Evolutionary conservation across 495 filamentous ascomycete genomes (phyloP).

Genomic region (Cairneyella variabilis): DNA sequence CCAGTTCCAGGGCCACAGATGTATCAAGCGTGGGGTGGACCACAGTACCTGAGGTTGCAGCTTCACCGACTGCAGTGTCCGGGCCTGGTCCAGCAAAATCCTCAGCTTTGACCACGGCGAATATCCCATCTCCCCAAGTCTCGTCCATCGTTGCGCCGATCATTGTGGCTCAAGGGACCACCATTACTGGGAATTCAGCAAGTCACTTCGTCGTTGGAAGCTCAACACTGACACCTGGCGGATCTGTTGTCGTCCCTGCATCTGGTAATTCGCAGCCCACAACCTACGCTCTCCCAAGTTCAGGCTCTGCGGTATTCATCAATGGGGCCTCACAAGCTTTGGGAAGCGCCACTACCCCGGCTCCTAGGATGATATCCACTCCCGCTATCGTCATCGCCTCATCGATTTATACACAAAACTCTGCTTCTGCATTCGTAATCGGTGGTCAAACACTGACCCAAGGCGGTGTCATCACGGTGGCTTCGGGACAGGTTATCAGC

Average conservation of each 20-base stretch:
- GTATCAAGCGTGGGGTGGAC: too few species aligned
- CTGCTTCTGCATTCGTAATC: background rate
- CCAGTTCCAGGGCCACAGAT: too few species aligned
- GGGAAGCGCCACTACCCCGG: background rate
- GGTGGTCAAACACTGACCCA: background rate
- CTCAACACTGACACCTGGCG: slow-evolving; percentile 8
- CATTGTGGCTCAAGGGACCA: background rate
- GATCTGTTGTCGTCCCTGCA: background rate
- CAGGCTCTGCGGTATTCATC: background rate
- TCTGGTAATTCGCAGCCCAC: background rate
- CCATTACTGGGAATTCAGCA: background rate
- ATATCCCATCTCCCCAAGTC: too few species aligned
- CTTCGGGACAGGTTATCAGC: background rate
- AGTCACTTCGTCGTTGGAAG: background rate
- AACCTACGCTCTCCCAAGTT: background rate
- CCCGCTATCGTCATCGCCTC: background rate
- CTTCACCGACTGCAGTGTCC: too few species aligned
- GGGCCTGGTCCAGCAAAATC: too few species aligned
- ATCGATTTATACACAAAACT: background rate
- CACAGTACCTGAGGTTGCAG: too few species aligned
- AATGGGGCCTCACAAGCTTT: slow-evolving; percentile 1
- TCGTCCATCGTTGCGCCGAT: too few species aligned
- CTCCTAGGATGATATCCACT: background rate
- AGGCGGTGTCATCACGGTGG: background rate
- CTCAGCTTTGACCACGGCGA: too few species aligned